phyloP scores from a whole-genome alignment of 345 rosid genomes.

The Geranium rotundifolium region DNA sequence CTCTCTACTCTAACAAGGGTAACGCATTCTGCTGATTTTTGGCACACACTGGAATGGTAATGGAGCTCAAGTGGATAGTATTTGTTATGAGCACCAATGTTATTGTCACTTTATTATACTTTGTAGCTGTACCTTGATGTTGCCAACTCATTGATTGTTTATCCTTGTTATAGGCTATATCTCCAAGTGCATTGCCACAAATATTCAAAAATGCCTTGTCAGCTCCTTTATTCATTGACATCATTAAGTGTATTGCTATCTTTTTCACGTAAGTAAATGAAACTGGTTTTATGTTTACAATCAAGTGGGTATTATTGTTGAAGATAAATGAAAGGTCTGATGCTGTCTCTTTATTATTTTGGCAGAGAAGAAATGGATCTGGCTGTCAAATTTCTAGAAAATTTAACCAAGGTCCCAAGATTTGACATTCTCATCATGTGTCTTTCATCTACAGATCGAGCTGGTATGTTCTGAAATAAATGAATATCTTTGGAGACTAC shows the following conservation, averaged over 20 bases:
- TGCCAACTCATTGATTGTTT: neutral
- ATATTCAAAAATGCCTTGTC: conserved; percentile 69
- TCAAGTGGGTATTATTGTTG: neutral
- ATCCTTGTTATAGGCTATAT: conserved; percentile 34
- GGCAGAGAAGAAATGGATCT: conserved; percentile 62
- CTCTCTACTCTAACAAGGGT: no score
- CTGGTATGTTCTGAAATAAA: conserved; percentile 37
- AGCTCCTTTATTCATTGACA: conserved; percentile 58
- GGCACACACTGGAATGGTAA: no score
- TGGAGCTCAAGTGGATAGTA: no score
- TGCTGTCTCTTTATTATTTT: conserved; percentile 7
- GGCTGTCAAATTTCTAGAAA: conserved; percentile 59
- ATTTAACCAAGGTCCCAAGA: conserved; percentile 78
- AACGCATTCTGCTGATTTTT: no score
- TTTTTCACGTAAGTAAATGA: conserved; percentile 47
- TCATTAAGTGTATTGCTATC: conserved; percentile 55
- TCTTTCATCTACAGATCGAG: conserved; percentile 59
- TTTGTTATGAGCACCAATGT: neutral
- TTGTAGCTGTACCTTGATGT: neutral
- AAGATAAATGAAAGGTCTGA: neutral
- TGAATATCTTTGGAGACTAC: neutral
- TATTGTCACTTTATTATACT: neutral
- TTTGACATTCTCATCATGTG: conserved; percentile 66
- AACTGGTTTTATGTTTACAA: neutral
- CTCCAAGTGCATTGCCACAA: conserved; percentile 66